Evolutionary conservation across 2,329 filamentous ascomycete species (phyloP).

Genomic region (Herpotrichia juniperi): DNA sequence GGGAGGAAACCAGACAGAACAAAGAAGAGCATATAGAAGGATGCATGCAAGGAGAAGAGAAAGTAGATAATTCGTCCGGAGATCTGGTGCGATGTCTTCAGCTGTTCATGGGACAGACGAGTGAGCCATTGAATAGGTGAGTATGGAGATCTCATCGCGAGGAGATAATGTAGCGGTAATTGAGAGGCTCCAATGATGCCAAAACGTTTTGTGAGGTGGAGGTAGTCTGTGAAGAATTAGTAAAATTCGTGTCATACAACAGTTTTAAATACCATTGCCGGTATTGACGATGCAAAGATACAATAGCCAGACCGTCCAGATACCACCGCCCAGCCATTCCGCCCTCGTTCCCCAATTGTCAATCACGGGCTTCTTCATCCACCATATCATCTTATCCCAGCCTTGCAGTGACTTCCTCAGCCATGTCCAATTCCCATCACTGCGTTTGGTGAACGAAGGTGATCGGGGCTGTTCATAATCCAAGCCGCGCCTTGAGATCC

Average conservation of each 20-base stretch:
- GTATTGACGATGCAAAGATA: constrained; percentile 58
- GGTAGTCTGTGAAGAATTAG: constrained; percentile 57
- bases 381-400: constrained; percentile 46
- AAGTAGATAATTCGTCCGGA: constrained; percentile 61
- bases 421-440: constrained; percentile 29
- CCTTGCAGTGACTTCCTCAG: constrained; percentile 25
- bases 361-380: constrained; percentile 53
- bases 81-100: constrained; percentile 64
- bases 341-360: constrained; percentile 57
- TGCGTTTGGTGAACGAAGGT: constrained; percentile 46
- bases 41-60: constrained; percentile 59
- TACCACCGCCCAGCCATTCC: constrained; percentile 54
- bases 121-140: constrained; percentile 60
- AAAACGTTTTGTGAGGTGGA: constrained; percentile 68
- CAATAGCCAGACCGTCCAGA: constrained; percentile 61
- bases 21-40: constrained; percentile 65
- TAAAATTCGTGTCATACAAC: too few relatives aligned
- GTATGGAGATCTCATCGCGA: constrained; percentile 59
- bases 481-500: constrained; percentile 33
- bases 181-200: constrained; percentile 66
- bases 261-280: constrained; percentile 56
- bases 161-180: constrained; percentile 63
- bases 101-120: constrained; percentile 58
- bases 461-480: constrained; percentile 47
- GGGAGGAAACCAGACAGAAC: constrained; percentile 55